Percentiles rank a stretch among this genome's conserved stretches.
Conservation (phyloP, 129 eudicot genomes). For the Chrysanthemum seticuspe region DNA sequence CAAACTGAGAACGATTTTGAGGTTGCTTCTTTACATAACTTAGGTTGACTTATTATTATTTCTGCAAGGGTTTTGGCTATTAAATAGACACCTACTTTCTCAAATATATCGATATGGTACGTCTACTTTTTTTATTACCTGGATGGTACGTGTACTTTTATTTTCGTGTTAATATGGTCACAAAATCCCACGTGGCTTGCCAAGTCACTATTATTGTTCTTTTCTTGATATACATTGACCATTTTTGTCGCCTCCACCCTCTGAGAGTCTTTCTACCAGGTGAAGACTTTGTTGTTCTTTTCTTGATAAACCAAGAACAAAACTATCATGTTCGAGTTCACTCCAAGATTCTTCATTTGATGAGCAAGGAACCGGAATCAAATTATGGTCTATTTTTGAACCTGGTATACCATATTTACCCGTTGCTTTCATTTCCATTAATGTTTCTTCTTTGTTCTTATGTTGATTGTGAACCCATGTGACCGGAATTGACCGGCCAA, state of each 20-base stretch:
- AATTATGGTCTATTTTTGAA: constrained; percentile 1
- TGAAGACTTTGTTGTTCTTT: constrained; percentile 29
- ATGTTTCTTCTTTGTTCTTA: constrained; percentile 12
- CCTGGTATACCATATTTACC: constrained; percentile 5
- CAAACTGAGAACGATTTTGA: too few relatives aligned
- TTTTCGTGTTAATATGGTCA: too few relatives aligned
- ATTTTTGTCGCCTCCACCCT: constrained; percentile 44
- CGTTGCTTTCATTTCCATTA: background rate
- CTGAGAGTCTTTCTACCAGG: constrained; percentile 51
- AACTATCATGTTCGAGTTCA: constrained; percentile 46
- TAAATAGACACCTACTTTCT: too few relatives aligned
- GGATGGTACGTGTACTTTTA: too few relatives aligned
- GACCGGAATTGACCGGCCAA: constrained; percentile 37
- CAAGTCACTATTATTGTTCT: too few relatives aligned
- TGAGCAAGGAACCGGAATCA: constrained; percentile 38
- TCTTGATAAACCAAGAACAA: constrained; percentile 53
- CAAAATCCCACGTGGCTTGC: too few relatives aligned
- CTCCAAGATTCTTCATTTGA: constrained; percentile 40
- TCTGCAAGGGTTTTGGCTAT: too few relatives aligned
- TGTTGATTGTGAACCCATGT: constrained; percentile 31
- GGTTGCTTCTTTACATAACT: too few relatives aligned
- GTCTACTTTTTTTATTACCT: too few relatives aligned
- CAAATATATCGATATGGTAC: too few relatives aligned
- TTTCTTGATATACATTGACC: too few relatives aligned
- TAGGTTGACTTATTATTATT: too few relatives aligned